These are phyloP conservation scores for Cladorrhinum samala DNA, from an alignment of 495 filamentous ascomycete genomes.

Conservation along the genomic window DNA sequence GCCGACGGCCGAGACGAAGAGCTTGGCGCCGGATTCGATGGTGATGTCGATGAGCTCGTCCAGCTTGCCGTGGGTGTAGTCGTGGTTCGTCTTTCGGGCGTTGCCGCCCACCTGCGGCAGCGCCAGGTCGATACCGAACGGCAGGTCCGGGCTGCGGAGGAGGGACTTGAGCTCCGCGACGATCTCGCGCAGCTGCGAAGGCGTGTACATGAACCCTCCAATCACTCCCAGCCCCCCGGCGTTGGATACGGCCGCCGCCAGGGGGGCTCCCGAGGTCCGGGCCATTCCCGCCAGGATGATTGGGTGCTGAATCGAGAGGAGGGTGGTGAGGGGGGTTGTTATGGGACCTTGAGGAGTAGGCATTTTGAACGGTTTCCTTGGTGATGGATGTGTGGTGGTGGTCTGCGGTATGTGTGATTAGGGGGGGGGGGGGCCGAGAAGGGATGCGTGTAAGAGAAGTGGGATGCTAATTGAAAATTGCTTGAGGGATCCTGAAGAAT, in stretches of 20 bases:
- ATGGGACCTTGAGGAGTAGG: constrained; percentile 43
- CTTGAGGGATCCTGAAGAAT: too few relatives aligned
- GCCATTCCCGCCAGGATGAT: constrained; percentile 89
- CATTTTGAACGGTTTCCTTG: constrained; percentile 17
- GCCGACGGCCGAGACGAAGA: constrained; percentile 81
- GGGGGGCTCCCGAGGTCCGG: constrained; percentile 63
- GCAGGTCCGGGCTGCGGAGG: constrained; percentile 54
- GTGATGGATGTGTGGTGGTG: background rate
- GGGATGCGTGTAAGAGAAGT: background rate
- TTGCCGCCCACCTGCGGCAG: constrained; percentile 75
- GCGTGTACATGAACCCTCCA: constrained; percentile 82
- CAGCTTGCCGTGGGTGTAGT: constrained; percentile 80
- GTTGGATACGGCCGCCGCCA: constrained; percentile 82
- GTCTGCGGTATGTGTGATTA: background rate
- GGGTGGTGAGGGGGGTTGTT: constrained; percentile 66
- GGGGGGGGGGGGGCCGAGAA: background rate
- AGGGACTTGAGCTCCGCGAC: constrained; percentile 74
- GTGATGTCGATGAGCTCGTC: constrained; percentile 77
- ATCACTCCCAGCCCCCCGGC: constrained; percentile 81
- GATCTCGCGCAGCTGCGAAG: constrained; percentile 67
- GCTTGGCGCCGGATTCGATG: constrained; percentile 65
- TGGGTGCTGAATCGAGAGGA: constrained; percentile 73
- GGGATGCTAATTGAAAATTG: too few relatives aligned
- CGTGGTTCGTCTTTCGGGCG: constrained; percentile 82
- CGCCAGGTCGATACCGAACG: constrained; percentile 84